Evolutionary conservation across 2,329 filamentous ascomycete genomes (phyloP).

Genomic region (Orbilia blumenaviensis): DNA sequence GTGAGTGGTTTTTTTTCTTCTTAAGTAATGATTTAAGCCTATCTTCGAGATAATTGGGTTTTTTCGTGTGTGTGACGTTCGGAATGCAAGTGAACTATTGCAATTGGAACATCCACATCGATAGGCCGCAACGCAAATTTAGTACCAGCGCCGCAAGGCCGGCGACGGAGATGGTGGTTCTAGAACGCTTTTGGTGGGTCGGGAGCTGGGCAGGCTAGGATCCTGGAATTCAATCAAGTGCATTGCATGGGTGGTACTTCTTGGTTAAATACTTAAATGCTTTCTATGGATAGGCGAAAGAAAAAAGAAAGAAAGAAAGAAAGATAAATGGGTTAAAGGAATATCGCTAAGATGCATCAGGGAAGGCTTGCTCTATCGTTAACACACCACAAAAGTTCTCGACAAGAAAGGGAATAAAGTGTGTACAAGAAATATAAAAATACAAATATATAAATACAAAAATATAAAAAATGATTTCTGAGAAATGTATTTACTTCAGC

Average conservation of each 20-base stretch:
- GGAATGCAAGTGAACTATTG: conserved; percentile 1
- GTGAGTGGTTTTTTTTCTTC: neutral
- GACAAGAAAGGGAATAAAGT: conserved; percentile 1
- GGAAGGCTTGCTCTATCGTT: neutral
- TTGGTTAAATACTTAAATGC: too few species aligned
- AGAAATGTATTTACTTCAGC: conserved; percentile 16
- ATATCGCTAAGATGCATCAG: conserved; percentile 14
- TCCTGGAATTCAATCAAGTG: neutral
- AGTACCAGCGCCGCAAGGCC: too few species aligned
- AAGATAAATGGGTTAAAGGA: neutral
- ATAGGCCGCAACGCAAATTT: neutral
- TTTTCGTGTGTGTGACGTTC: neutral
- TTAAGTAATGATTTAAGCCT: neutral
- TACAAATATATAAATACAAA: neutral
- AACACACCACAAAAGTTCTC: neutral
- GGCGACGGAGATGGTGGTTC: conserved; percentile 1
- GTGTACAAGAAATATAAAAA: conserved; percentile 4
- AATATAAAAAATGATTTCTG: neutral
- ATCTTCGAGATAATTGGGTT: neutral
- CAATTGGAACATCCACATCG: neutral
- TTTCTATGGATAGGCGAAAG: neutral
- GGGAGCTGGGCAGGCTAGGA: neutral
- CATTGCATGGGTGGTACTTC: neutral
- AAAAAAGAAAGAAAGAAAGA: neutral
- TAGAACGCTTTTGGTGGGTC: neutral